phyloP scores from a whole-genome alignment of 2,329 filamentous ascomycete genomes.

The Talaromyces sp. region DNA sequence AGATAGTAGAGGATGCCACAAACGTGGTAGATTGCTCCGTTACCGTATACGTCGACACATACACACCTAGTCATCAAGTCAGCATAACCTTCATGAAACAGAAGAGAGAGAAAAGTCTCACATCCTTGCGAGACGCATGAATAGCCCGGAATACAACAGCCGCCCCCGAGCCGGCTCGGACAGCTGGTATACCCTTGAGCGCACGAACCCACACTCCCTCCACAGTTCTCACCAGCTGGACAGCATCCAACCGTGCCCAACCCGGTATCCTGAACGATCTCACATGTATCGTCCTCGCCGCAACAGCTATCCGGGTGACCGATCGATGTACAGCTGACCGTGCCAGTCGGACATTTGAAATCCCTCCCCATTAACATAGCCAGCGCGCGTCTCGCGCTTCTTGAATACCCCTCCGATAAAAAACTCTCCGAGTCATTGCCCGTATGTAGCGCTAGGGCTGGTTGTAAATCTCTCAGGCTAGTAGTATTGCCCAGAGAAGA shows the following conservation, averaged over 20 bases:
- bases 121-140: slow-evolving; percentile 54
- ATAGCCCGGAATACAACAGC: slow-evolving; percentile 59
- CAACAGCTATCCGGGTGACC: slow-evolving; percentile 57
- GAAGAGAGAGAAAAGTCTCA: slow-evolving; percentile 18
- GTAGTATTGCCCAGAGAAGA: slow-evolving; percentile 5
- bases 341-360: slow-evolving; percentile 55
- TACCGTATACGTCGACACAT: slow-evolving; percentile 30
- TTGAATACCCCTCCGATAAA: slow-evolving; percentile 8
- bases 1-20: slow-evolving; percentile 30
- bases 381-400: slow-evolving; percentile 12
- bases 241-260: slow-evolving; percentile 58
- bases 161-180: slow-evolving; percentile 50
- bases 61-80: slow-evolving; percentile 21
- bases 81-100: neutral
- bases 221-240: slow-evolving; percentile 49
- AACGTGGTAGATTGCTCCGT: slow-evolving; percentile 27
- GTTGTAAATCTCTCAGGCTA: slow-evolving; percentile 7
- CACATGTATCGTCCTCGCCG: slow-evolving; percentile 47
- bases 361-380: slow-evolving; percentile 37
- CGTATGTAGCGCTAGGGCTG: slow-evolving; percentile 20
- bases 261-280: slow-evolving; percentile 49
- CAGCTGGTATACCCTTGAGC: slow-evolving; percentile 51
- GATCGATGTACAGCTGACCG: slow-evolving; percentile 50
- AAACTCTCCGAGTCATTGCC: slow-evolving; percentile 3
- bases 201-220: slow-evolving; percentile 48